phyloP scores from a whole-genome alignment of 805 yeast species.

The Ogataea ganodermae region DNA sequence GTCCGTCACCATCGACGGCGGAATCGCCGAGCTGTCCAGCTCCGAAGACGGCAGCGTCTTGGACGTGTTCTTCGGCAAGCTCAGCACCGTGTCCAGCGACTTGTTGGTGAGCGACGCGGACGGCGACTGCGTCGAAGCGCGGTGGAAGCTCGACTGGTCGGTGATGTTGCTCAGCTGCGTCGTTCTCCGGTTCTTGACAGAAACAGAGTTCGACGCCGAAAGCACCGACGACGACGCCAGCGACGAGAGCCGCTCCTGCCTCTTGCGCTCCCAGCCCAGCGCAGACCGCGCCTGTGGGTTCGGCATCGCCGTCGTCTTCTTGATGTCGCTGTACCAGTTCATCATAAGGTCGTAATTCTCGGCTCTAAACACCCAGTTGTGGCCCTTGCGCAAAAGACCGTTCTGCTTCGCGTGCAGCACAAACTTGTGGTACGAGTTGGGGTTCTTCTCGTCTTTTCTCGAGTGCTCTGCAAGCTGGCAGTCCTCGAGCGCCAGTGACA shows the following conservation, averaged over 20 bases:
- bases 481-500: slow-evolving; percentile 77
- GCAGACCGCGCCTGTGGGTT: slow-evolving; percentile 61
- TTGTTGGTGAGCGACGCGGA: slow-evolving; percentile 23
- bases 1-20: slow-evolving; percentile 3
- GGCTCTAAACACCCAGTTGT: slow-evolving; percentile 94
- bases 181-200: slow-evolving; percentile 17
- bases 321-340: slow-evolving; percentile 81
- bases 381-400: slow-evolving; percentile 76
- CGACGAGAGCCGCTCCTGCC: slow-evolving; percentile 25
- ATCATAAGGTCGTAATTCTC: slow-evolving; percentile 78
- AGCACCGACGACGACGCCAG: slow-evolving; percentile 32
- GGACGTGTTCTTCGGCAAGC: slow-evolving; percentile 21
- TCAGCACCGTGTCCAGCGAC: slow-evolving; percentile 26
- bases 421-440: slow-evolving; percentile 67
- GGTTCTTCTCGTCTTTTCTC: slow-evolving; percentile 59
- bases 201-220: slow-evolving; percentile 26
- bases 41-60: background rate
- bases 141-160: slow-evolving; percentile 21
- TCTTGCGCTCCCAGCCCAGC: slow-evolving; percentile 39
- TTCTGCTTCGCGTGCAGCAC: slow-evolving; percentile 74
- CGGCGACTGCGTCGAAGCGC: slow-evolving; percentile 12
- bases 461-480: slow-evolving; percentile 85
- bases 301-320: slow-evolving; percentile 61
- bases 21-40: slow-evolving; percentile 3
- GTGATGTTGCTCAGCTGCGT: slow-evolving; percentile 21